These are phyloP conservation scores for Hygrophoropsis aurantiaca DNA, from an alignment of 768 basidiomycete species.

Conservation along the genomic window DNA sequence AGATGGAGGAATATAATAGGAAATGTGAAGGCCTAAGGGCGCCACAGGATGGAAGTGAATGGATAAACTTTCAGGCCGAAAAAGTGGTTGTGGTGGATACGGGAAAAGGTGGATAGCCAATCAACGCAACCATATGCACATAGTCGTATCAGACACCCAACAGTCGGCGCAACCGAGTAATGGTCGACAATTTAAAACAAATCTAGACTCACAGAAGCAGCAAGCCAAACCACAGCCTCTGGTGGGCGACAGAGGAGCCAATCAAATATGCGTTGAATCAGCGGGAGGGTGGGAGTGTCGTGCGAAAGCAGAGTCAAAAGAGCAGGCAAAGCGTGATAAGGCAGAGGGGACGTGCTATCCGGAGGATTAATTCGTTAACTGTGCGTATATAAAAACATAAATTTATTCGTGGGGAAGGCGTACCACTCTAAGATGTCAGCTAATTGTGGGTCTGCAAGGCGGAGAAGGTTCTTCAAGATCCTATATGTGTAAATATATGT, in stretches of 20 bases:
- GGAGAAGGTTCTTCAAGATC: constrained; percentile 71
- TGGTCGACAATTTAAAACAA: neutral
- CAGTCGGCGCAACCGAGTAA: no score
- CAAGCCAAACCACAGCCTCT: constrained; percentile 77
- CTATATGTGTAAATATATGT: constrained; percentile 47
- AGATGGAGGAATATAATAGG: no score
- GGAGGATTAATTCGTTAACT: constrained; percentile 4
- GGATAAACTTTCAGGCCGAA: no score
- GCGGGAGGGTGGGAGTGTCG: constrained; percentile 84
- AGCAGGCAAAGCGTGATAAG: constrained; percentile 88
- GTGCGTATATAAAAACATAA: neutral
- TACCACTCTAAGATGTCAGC: constrained; percentile 69
- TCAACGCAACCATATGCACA: no score
- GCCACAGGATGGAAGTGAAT: no score
- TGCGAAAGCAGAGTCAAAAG: constrained; percentile 91
- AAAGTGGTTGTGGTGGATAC: no score
- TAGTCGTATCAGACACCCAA: no score
- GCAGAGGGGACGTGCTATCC: constrained; percentile 68
- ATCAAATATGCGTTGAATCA: constrained; percentile 92
- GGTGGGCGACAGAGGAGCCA: constrained; percentile 84
- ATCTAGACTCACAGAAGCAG: constrained; percentile 63
- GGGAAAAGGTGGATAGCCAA: no score
- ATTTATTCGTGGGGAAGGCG: constrained; percentile 24
- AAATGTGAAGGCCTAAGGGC: no score
- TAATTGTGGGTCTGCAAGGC: constrained; percentile 67